A percentile compares a stretch with the other conserved stretches of the same genome.
These are phyloP conservation scores for Microstegium vimineum DNA, from an alignment of 176 grass and related monocot genomes.

Conservation along the genomic window DNA sequence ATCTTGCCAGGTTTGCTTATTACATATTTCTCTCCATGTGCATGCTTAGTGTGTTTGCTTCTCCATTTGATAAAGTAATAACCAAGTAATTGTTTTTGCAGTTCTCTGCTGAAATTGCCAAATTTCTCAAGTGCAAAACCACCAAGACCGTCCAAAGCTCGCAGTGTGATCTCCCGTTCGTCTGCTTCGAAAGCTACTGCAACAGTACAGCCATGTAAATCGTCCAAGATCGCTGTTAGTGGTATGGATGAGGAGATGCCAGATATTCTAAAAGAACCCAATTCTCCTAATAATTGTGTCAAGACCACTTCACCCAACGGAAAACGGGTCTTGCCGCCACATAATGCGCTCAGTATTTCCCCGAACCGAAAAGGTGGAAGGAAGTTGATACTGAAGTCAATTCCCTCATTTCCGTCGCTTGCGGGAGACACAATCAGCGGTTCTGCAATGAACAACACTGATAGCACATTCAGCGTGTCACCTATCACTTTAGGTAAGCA, in stretches of 20 bases:
- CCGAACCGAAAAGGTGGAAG: slow-evolving; percentile 73
- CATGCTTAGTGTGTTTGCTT: neutral
- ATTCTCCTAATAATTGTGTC: slow-evolving; percentile 39
- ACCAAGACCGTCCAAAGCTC: slow-evolving; percentile 53
- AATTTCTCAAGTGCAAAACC: slow-evolving; percentile 79
- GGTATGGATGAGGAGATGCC: slow-evolving; percentile 50
- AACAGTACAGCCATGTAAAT: slow-evolving; percentile 22
- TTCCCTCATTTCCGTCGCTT: slow-evolving; percentile 87
- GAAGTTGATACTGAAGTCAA: slow-evolving; percentile 93
- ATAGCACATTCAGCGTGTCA: slow-evolving; percentile 37
- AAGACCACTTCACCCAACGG: slow-evolving; percentile 90
- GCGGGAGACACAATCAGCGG: slow-evolving; percentile 31
- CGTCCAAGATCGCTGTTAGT: slow-evolving; percentile 25
- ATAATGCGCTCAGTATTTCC: slow-evolving; percentile 42
- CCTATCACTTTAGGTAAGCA: slow-evolving; percentile 53
- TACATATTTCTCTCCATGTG: neutral
- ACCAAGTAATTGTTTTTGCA: slow-evolving; percentile 35
- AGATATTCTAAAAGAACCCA: slow-evolving; percentile 35
- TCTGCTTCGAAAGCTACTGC: slow-evolving; percentile 40
- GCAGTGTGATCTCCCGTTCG: slow-evolving; percentile 45
- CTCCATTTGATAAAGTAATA: neutral
- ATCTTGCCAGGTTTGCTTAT: slow-evolving; percentile 54
- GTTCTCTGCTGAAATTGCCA: slow-evolving; percentile 55
- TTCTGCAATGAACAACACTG: slow-evolving; percentile 31
- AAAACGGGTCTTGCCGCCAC: slow-evolving; percentile 89